Base-by-base conservation (phyloP, 441 rosid genomes). In the Gossypium davidsonii region DNA sequence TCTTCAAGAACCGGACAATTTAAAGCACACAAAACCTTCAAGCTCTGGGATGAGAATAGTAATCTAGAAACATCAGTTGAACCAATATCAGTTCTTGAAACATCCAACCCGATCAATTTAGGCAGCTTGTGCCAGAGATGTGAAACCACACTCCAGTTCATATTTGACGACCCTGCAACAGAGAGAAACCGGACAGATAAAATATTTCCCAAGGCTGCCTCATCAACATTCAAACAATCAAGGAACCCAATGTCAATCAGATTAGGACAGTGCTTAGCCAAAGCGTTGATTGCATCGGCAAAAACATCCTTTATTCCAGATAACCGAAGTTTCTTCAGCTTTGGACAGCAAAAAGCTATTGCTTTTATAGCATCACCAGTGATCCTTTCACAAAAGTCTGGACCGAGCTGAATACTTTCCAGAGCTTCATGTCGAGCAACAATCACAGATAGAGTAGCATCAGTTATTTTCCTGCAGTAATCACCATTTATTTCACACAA, bases 401-500 rank as follows among this genome's bases (percentile, higher is more conserved):
- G 99, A 67, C 99, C 99, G 55, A 93, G 97, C 78, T 91, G 96
- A 59, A 95, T 90, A 80, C 95, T 90, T 83, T 95, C 98, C 25
- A 95, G 91, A 2, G 72, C 78, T 75, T 90, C 97, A 6, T 95
- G 98, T 23, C 98, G 90, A 3, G 99, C 97, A 48, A 80, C 93
- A 26, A 95, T 87, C 82, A 93, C 83, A 4, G 99, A 87, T 21
- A 95, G 87, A 60, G 91, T 88, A 34, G 99, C 96, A 83, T 94
- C 98, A 1, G 98, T 87, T 70, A 94, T 84, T 82, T 92, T 88
- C 88, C 93, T 80, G 77, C 98, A 92, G 79, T 90, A 89, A 80
- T 94, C 99, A 4, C 99, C 98, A 58, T 92, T 92, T 69, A 90
- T 80, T 81, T 91, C 92, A 37, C 70, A 77, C 75, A 94, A 79